Base-by-base conservation (phyloP, 106 monocot species). In the Acorus calamus region DNA sequence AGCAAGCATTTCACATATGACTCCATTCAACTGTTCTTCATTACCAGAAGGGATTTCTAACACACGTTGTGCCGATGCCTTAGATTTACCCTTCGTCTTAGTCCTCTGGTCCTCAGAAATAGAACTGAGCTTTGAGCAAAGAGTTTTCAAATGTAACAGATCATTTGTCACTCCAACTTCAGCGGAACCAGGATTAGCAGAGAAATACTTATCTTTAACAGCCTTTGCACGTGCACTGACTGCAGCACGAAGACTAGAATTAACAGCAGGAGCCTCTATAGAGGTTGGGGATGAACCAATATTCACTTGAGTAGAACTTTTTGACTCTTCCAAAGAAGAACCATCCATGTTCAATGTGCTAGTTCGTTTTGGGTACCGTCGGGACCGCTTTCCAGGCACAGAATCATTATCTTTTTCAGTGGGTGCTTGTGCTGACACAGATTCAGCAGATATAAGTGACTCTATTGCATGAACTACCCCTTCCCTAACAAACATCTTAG, bases 401-500 rank as follows among this genome's bases (percentile, higher is more conserved):
- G 78, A 28, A 61, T 85, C 85, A 61, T 49, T 73, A 58, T 93
- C 86, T 48, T 88, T 93, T 49, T 83, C 83, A 69, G 64, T 5
- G n/a, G 78, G 50, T 28, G 71, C 45, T 47, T 77, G 85, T 62
- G 78, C 61, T 76, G 76, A 60, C 66, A 64, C 57, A 8, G 69
- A 4, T 73, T 7, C 56, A 50, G 84, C 84, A 60, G 80, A 62
- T 52, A 96, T 92, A 8, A 98, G 85, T 51, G 77, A 53, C 56
- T 92, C 92, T 41, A 98, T 71, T 61, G 98, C 92, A 92, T 98
- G 98, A 67, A 98, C 85, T 49, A 98, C 88, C 43, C 98, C 98
- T 91, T 98, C 98, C 70, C 96, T 88, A 28, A 98, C 80, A 83
- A 98, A 98, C 74, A 83, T 64, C 65, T 88, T 88, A 11, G 87